These are phyloP conservation scores for Pseudozyma hubeiensis DNA, from an alignment of 1,284 basidiomycete genomes.

Conservation along the genomic window DNA sequence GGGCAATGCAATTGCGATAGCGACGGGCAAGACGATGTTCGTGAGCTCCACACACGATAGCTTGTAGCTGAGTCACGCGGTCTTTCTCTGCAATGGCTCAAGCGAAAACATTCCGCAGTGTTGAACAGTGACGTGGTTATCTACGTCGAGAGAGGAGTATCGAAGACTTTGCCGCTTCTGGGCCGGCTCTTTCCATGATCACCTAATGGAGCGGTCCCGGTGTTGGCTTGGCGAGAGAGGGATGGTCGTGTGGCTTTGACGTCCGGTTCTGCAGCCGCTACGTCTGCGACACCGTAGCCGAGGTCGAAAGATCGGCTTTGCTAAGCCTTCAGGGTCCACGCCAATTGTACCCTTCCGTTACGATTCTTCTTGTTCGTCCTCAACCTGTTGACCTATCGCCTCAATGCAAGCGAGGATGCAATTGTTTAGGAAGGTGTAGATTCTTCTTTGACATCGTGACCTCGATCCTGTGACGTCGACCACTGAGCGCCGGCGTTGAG, in stretches of 20 bases:
- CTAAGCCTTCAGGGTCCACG: conserved; percentile 32
- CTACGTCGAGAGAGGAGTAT: conserved; percentile 6
- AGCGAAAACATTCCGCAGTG: not conserved
- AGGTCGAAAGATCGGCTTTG: conserved; percentile 39
- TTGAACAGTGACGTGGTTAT: conserved; percentile 12
- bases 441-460: conserved; percentile 16
- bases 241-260: conserved; percentile 1
- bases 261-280: conserved; percentile 16
- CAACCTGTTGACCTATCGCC: not conserved
- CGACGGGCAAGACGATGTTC: too few relatives aligned
- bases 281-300: conserved; percentile 28
- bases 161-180: not conserved
- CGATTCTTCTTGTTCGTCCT: not conserved
- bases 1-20: too few relatives aligned
- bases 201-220: too few relatives aligned
- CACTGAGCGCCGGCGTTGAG: not conserved
- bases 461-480: conserved; percentile 13
- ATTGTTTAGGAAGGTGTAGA: conserved; percentile 10
- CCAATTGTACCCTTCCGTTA: too few relatives aligned
- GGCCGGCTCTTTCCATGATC: not conserved
- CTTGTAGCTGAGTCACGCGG: conserved; percentile 20
- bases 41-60: not conserved
- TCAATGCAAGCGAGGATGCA: conserved; percentile 1
- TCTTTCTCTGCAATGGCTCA: not conserved
- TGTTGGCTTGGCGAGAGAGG: too few relatives aligned